Evolutionary conservation across 2,329 filamentous ascomycete genomes (phyloP), one percentile per base, ranked within the genome.

Genomic region (Hyphodiscus sp.): DNA sequence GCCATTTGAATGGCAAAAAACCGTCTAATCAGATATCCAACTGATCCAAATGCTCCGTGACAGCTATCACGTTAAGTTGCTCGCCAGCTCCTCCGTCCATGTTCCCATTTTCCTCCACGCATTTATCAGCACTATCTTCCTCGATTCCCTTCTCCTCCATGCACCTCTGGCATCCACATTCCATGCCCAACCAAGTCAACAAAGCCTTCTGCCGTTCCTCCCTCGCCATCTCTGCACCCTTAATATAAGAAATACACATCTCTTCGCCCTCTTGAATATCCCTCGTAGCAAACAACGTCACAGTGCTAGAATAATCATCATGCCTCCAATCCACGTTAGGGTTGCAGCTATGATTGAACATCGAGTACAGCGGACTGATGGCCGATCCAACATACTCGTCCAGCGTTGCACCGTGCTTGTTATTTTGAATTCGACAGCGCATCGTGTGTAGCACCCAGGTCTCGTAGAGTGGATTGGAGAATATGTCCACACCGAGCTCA

Each of bases 301-400:
- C 59, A 23, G 60, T 60, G 41, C 56, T 62, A 51, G 58, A 59
- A 1, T 53, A 56, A n/a, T 47, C 47, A 41, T 61, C 57, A 53
- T 64, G 62, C 52, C 61, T 59, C 61, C 61, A 63, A 51, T 63
- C 61, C 18, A 64, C 60, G 53, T 67, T 69, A 6, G 67, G 66
- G 38, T 57, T 58, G 47, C 67, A 69, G 53, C 65, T 67, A 53
- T 69, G 67, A 53, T 69, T 69, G 43, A 69, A 63, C 57, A 68
- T 62, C 18, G 62, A 63, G 50, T 68, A 58, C 16, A 67, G 51
- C 1, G 64, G 61, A 43, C 59, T 65, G 38, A 69, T 60, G 23
- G 57, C 59, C 1, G 66, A 63, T 18, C 68, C 63, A n/a, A 59
- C 63, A n/a, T 61, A 61, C 15, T 63, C 58, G 15, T 53, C 53